Evolutionary conservation across 305 asterid species (phyloP).

Genomic region (Fraxinus angustifolia): DNA sequence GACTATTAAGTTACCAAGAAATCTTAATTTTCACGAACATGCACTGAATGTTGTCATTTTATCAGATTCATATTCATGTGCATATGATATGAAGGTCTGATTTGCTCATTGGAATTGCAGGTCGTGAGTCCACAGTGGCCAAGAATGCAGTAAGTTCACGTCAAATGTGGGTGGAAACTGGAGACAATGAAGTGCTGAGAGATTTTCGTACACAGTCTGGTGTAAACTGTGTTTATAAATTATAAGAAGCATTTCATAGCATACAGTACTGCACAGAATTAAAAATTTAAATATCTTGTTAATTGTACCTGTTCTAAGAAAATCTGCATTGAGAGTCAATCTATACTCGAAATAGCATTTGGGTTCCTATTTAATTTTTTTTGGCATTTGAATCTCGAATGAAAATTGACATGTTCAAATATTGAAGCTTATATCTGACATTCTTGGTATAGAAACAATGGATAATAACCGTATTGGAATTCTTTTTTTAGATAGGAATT

Average conservation of each 20-base stretch:
- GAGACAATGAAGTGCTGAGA: neutral
- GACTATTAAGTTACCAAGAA: neutral
- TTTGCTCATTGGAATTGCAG: constrained; percentile 34
- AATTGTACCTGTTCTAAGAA: neutral
- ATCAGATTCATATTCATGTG: constrained; percentile 6
- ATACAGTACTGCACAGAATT: neutral
- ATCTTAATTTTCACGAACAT: neutral
- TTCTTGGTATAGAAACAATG: neutral
- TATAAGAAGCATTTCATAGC: neutral
- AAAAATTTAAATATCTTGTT: neutral
- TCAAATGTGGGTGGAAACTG: neutral
- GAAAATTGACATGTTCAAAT: neutral
- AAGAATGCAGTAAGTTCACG: constrained; percentile 13
- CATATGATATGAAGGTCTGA: neutral
- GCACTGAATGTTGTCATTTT: neutral
- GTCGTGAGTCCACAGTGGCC: constrained; percentile 98
- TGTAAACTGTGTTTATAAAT: neutral
- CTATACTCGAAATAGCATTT: neutral
- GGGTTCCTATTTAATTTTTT: neutral
- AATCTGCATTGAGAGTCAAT: too few relatives aligned
- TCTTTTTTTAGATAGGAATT: neutral
- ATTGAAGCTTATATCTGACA: neutral
- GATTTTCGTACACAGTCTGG: neutral
- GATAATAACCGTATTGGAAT: neutral
- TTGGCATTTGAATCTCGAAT: neutral